Base-by-base conservation (phyloP, 192 early-diverging fungal genomes). In the Coemansia sp. region DNA sequence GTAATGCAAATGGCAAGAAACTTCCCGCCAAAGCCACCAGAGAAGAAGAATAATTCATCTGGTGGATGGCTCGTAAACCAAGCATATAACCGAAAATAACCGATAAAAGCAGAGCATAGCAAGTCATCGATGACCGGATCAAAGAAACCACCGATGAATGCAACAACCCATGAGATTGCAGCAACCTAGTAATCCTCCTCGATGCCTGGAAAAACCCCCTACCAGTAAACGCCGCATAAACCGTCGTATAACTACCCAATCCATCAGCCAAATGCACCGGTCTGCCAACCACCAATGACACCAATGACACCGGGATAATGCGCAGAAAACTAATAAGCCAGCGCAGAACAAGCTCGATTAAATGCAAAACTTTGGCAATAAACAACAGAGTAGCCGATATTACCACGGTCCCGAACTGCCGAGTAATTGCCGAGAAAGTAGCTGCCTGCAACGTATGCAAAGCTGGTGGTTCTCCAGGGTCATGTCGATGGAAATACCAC, bases 401-500 rank as follows among this genome's bases (percentile, higher is more conserved):
- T 1, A 70, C 78, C 20, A 81, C 78, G 0, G 73, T 63, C 12
- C 78, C 78, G 22, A 81, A 55, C 59, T 81, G 73, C 20, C 56
- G 50, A 8, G 78, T 72, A 30, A 81, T 29, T 10, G 78, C 78
- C 33, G 78, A 75, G 4, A 72, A 33, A 16, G 67, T 61, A 2
- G 78, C 58, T 14, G 78, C 78, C 61, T 81, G 78, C 31, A 81
- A 48, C 18, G 78, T 81, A 22, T 69, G 78, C 64, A 81, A 45
- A 2, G 64, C 66, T 34, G 67, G 66, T 10, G 78, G 78, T 60
- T 81, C 78, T 29, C 52, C 42, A 11, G 78, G 78, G 32, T 81
- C 78, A 10, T 75, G 73, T 7, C 78, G 66, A 54, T 81, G 78
- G 42, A 81, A 81, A 56, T 75, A 81, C 78, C 78, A 81, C 45